Evolutionary conservation across 805 yeast species (phyloP).

Genomic region (Ogataea ganodermae): DNA sequence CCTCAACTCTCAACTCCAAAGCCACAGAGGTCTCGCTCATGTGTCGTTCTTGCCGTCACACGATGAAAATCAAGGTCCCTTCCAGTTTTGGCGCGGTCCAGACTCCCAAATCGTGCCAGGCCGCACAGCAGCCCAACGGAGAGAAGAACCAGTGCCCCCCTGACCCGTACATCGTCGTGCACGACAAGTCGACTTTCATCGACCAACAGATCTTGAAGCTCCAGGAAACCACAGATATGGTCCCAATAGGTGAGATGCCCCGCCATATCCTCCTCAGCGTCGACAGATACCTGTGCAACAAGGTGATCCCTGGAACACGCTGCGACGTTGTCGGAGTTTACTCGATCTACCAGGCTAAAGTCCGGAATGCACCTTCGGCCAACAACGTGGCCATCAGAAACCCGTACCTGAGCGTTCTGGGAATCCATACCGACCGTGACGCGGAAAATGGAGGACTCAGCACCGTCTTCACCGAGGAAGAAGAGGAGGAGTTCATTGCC

Average conservation of each 20-base stretch:
- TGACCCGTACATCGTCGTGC: conserved; percentile 91
- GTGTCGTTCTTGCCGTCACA: conserved; percentile 87
- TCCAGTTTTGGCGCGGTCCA: conserved; percentile 72
- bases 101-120: conserved; percentile 68
- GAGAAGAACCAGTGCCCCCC: conserved; percentile 71
- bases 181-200: conserved; percentile 89
- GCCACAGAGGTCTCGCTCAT: conserved; percentile 82
- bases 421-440: conserved; percentile 78
- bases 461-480: conserved; percentile 79
- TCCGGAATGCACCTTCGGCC: conserved; percentile 46
- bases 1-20: conserved; percentile 84
- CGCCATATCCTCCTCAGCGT: conserved; percentile 85
- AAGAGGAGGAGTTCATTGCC: conserved; percentile 86
- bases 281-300: conserved; percentile 87
- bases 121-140: conserved; percentile 52
- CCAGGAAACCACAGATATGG: conserved; percentile 98
- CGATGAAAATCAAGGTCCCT: conserved; percentile 59
- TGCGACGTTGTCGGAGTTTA: conserved; percentile 92
- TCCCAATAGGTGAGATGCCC: conserved; percentile 99
- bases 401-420: conserved; percentile 86
- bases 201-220: conserved; percentile 93
- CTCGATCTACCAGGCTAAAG: conserved; percentile 81
- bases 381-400: conserved; percentile 85
- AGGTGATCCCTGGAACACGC: conserved; percentile 91
- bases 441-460: conserved; percentile 49